Base-by-base conservation (phyloP, 371 early-diverging fungal genomes). In the Mortierella sp. region DNA sequence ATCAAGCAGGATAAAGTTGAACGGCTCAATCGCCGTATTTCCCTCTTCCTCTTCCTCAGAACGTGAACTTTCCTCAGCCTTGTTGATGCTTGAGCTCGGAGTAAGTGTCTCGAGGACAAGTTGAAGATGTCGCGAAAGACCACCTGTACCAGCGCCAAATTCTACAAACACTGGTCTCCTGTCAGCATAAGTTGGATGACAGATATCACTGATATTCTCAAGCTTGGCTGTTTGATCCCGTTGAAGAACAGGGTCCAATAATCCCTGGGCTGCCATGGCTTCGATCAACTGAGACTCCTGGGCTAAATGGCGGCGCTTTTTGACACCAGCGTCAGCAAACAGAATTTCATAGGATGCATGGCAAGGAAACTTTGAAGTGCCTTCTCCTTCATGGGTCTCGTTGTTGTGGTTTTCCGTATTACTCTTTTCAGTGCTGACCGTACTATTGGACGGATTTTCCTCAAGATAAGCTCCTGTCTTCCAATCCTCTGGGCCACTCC, bases 71-170 rank as follows among this genome's bases (percentile, higher is more conserved):
- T 16, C 55, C 15, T 58, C 47, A 43, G 23, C 16, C 37, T 9
- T 37, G 37, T n/a, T n/a, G 37, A 37, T 37, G 37, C 37, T 37
- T 9, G 37, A 9, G 37, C 9, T 37, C 5, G 37, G 9, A 18
- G 60, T 52, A 12, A 71, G 30, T 44, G 46, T 68, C 62, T 76
- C 72, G 57, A 76, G 58, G 55, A 64, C 72, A 46, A 76, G 64
- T 26, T 76, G 76, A 14, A 76, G 52, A 62, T 76, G 76, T 46
- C 76, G 45, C 28, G 76, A 76, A 4, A 76, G 50, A 16, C 76
- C 76, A 14, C 76, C 76, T 2, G 76, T 76, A 26, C 76, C 76
- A 52, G 76, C 76, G n/a, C 76, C 76, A 64, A 76, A 76, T 44
- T 76, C 76, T 9, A 76, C 72, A 64, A 76, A 76, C 0, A 76